Evolutionary conservation across 495 filamentous ascomycete species (phyloP), one percentile per base, ranked within the genome.

Genomic region (Penicillium chermesinum): DNA sequence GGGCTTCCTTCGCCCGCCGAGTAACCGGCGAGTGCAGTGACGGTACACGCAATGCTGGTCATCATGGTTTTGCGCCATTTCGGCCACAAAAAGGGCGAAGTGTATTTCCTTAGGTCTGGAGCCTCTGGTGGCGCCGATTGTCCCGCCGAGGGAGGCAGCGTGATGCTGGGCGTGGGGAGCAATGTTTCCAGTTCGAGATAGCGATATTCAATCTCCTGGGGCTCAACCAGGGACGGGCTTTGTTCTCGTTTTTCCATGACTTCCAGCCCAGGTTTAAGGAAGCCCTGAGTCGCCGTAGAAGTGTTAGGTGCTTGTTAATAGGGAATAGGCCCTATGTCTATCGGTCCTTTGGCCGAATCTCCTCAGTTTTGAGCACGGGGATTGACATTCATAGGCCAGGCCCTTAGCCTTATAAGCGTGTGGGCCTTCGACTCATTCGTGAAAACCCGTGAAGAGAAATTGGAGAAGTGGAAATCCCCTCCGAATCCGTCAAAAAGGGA

Each of bases 1-100:
- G 87, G 81, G 16, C 82, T 84, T 67, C 93, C 89, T 10, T 90
- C 80, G 12, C 91, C 89, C 0, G 89, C 86, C 0, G 85, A 81
- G 61, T 90, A 94, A 21, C 87, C 89, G 0, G 89, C 88, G 50
- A 91, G 64, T 7, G 79, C 77, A 0, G 90, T 95, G 1, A 86
- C 86, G 16, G 77, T 59, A 61, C 86, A 91, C 1, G 86, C 85
- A 27, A 95, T 74, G 61, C 70, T 77, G n/a, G 89, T 81, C 58
- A 86, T 83, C 61, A 87, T 62, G 9, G 71, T 75, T 57, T 96
- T 96, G 37, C 82, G 79, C 20, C 66, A 69, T 54, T 62, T 51
- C 0, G 85, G 79, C 90, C 90, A 96, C 13, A 76, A 73, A 57
- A 88, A 85, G 0, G 90, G 91, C 19, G 85, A 82, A 1, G 68